These are phyloP conservation scores for Penicillium sp. DNA, from an alignment of 2,329 filamentous ascomycete species.

Conservation along the genomic window DNA sequence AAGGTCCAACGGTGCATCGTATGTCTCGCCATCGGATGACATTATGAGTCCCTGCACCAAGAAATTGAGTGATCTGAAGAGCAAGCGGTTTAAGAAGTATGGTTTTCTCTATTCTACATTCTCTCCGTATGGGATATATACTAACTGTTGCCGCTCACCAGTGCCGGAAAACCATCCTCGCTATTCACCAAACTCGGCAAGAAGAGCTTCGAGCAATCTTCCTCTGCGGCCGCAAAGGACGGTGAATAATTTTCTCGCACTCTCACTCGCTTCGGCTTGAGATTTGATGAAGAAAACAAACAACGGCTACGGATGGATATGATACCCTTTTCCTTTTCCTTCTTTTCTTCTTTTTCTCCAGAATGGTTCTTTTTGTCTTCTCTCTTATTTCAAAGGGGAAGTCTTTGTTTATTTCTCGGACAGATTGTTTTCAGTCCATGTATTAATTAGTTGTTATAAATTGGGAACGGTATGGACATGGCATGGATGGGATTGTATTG, in stretches of 20 bases:
- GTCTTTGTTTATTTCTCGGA: neutral
- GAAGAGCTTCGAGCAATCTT: constrained; percentile 40
- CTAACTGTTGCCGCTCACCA: constrained; percentile 15
- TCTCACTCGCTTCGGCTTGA: neutral
- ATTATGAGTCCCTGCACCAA: constrained; percentile 50
- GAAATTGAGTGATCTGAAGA: constrained; percentile 48
- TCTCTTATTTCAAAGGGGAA: neutral
- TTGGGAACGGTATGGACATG: neutral
- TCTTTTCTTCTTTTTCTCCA: constrained; percentile 10
- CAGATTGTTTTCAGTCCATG: neutral
- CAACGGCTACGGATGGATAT: constrained; percentile 8
- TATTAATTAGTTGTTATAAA: constrained; percentile 1
- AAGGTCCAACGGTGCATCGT: constrained; percentile 30
- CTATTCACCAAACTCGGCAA: constrained; percentile 46
- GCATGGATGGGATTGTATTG: neutral
- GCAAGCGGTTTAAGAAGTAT: constrained; percentile 47
- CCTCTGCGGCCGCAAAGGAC: constrained; percentile 13
- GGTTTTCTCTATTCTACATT: constrained; percentile 9
- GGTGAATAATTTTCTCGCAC: neutral
- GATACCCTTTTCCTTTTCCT: constrained; percentile 12
- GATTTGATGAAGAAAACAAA: neutral
- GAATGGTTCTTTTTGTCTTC: neutral
- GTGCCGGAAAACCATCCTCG: constrained; percentile 40
- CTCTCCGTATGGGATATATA: neutral
- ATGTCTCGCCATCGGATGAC: constrained; percentile 48